Evolutionary conservation across 177 flowering plant species (phyloP), one percentile per base, ranked within the genome.

Genomic region (Tripterygium wilfordii): DNA sequence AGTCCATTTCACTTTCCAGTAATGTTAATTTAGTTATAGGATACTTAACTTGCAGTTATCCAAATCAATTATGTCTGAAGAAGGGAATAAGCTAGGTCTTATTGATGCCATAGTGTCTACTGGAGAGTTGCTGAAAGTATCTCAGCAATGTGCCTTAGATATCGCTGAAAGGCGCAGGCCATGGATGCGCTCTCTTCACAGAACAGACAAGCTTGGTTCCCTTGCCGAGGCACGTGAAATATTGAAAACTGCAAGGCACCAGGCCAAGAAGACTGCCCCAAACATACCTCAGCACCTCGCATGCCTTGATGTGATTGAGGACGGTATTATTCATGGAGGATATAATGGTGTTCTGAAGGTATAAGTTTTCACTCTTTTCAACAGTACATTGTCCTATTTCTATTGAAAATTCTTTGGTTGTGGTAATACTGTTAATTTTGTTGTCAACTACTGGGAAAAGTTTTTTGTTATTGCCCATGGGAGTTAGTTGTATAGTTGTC

Each of bases 221-320:
- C 65, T 87, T 35, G 62, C 96, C 49, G 99, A 90, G 65, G 90
- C 86, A 40, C 88, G 74, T 20, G 57, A 76, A 21, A 51, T 80
- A 24, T 13, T 94, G 46, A 79, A 74, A 61, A 21, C 37, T 48
- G 86, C 96, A 8, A 74, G 88, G 51, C 67, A 77, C 58, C 85
- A 74, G 44, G 95, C 82, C 42, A 83, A 52, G 57, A 76, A 56
- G 48, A 80, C 66, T 62, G 86, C 92, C 27, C 82, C 72, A 51
- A 76, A 94, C 54, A 51, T 87, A 90, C 97, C 99, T 46, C 99
- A 88, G 67, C 88, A 90, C 62, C 82, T 71, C 29, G 92, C 68
- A 31, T 87, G 97, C 64, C 77, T 94, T 57, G 90, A 89, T 62
- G 92, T 69, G 23, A 83, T 90, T 38, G 96, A 87, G 65, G 92